Conservation (phyloP, 1,284 basidiomycete species). For the Cerrena zonata region DNA sequence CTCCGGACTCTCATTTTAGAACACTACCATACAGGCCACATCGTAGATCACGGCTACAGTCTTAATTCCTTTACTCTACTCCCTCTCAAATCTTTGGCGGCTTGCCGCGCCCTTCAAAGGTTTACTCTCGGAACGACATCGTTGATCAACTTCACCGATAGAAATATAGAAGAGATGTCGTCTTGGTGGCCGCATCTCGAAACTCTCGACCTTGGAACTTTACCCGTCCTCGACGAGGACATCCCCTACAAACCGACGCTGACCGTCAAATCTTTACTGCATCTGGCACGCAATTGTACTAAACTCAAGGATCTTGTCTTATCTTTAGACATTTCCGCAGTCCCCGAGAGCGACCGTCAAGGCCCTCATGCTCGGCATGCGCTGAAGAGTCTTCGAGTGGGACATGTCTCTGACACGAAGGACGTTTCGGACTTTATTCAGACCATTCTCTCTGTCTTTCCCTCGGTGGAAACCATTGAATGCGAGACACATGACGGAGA, state of each 20-base stretch:
- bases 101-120: constrained; percentile 30
- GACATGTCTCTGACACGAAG: constrained; percentile 10
- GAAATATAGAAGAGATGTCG: constrained; percentile 34
- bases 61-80: neutral
- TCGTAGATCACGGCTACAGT: constrained; percentile 1
- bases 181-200: constrained; percentile 35
- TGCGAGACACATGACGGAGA: constrained; percentile 8
- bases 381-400: constrained; percentile 14
- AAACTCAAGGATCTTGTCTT: constrained; percentile 35
- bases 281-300: constrained; percentile 31
- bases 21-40: constrained; percentile 11
- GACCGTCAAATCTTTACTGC: constrained; percentile 32
- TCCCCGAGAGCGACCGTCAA: neutral
- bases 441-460: constrained; percentile 16
- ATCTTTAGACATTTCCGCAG: constrained; percentile 23
- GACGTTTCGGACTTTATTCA: constrained; percentile 13
- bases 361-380: constrained; percentile 5
- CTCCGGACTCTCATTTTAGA: constrained; percentile 43
- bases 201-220: constrained; percentile 39
- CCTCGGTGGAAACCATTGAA: constrained; percentile 12
- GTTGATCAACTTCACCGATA: constrained; percentile 36
- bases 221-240: constrained; percentile 21
- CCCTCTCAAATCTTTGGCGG: constrained; percentile 28
- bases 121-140: constrained; percentile 39
- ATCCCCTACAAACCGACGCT: constrained; percentile 20